Percentiles rank a stretch among this genome's conserved stretches.
phyloP scores from a whole-genome alignment of 164 flowering plant genomes.

The Nymphaea colorata region DNA sequence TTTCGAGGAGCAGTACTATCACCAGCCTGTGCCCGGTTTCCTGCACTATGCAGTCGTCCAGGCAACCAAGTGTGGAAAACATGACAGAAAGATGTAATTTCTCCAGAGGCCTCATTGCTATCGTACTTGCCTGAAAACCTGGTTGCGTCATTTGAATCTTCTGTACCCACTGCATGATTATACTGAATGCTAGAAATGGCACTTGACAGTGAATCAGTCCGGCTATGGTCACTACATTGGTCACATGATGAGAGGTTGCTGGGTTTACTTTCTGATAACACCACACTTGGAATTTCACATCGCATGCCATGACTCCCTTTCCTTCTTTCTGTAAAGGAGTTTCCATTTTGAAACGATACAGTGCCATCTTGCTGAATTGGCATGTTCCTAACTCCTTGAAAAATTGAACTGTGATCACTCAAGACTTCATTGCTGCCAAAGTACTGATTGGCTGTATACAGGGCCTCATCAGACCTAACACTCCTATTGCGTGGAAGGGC shows the following conservation, averaged over 20 bases:
- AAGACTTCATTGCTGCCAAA: not conserved
- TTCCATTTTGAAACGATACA: constrained; percentile 23
- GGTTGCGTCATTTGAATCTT: constrained; percentile 21
- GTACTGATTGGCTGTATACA: not conserved
- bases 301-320: not conserved
- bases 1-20: not conserved
- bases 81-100: constrained; percentile 26
- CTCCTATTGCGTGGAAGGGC: not conserved
- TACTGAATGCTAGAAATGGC: constrained; percentile 46
- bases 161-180: constrained; percentile 15
- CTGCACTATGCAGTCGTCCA: constrained; percentile 5
- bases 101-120: constrained; percentile 30
- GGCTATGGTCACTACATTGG: constrained; percentile 49
- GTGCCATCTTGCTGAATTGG: constrained; percentile 24
- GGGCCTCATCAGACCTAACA: not conserved
- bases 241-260: constrained; percentile 20
- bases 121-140: constrained; percentile 24
- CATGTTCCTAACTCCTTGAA: constrained; percentile 25
- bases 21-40: constrained; percentile 8
- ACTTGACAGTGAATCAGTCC: constrained; percentile 65
- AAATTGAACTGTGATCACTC: constrained; percentile 12
- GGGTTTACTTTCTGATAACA: constrained; percentile 16
- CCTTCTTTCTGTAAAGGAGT: constrained; percentile 9
- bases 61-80: not conserved
- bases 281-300: constrained; percentile 6